Evolutionary conservation across 1,139 yeast genomes (phyloP).

Genomic region (Entelexis sorbosivorans): DNA sequence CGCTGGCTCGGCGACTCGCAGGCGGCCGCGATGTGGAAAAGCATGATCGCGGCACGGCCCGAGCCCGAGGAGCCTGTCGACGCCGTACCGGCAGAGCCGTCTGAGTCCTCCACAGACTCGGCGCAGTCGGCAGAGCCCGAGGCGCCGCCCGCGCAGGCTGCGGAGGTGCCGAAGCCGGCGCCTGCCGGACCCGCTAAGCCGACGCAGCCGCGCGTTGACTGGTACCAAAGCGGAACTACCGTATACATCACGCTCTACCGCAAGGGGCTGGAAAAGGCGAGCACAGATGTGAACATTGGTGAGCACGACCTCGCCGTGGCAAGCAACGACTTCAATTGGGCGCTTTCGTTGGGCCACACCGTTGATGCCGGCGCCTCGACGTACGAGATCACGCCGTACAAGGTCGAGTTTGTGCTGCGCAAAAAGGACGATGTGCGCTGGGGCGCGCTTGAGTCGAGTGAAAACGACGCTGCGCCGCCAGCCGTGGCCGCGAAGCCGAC

Average conservation of each 20-base stretch:
- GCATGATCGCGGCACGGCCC: slow-evolving; percentile 32
- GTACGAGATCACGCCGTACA: slow-evolving; percentile 54
- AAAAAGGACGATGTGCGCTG: slow-evolving; percentile 33
- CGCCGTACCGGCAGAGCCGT: slow-evolving; percentile 19
- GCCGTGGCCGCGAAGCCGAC: neutral
- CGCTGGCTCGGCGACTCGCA: slow-evolving; percentile 35
- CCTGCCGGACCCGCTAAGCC: neutral
- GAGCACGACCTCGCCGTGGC: slow-evolving; percentile 28
- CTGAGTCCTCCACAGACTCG: neutral
- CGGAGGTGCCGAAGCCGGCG: neutral
- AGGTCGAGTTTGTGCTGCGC: slow-evolving; percentile 52
- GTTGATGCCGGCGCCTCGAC: slow-evolving; percentile 42
- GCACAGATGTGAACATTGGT: slow-evolving; percentile 35
- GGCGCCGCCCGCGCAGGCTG: neutral
- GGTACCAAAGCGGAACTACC: slow-evolving; percentile 23
- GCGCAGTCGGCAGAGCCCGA: neutral
- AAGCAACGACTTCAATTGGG: slow-evolving; percentile 22
- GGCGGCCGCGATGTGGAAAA: slow-evolving; percentile 44
- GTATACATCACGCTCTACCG: slow-evolving; percentile 66
- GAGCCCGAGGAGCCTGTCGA: slow-evolving; percentile 26
- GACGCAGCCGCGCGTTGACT: slow-evolving; percentile 16
- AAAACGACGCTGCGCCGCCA: neutral
- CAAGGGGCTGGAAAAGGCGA: slow-evolving; percentile 44
- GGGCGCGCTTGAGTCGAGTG: slow-evolving; percentile 23
- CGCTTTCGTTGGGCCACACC: slow-evolving; percentile 40